Percentiles rank a stretch among this genome's conserved stretches.
Evolutionary conservation across 176 grass and related monocot species (phyloP).

Genomic region (Raddia guianensis): DNA sequence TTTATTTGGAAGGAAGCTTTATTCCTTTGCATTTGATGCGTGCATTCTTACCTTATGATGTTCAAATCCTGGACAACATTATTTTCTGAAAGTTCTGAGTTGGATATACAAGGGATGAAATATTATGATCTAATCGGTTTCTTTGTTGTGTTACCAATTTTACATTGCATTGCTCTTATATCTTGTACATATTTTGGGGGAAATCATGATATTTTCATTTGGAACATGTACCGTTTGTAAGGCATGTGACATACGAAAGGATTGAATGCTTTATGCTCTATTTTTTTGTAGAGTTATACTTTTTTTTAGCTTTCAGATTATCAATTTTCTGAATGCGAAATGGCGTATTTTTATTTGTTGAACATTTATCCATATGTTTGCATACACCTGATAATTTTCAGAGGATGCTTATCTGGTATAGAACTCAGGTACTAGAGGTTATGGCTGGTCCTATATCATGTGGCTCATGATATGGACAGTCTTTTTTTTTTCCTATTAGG

Average conservation of each 20-base stretch:
- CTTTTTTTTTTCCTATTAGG: neutral
- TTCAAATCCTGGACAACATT: neutral
- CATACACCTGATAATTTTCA: neutral
- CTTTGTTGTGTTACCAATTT: slow-evolving; percentile 9
- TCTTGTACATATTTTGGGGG: neutral
- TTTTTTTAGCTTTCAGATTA: slow-evolving; percentile 1
- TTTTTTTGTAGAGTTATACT: neutral
- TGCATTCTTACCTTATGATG: neutral
- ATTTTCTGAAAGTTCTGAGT: neutral
- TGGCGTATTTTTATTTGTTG: neutral
- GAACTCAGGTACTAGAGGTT: slow-evolving; percentile 4
- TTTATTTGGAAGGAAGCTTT: neutral
- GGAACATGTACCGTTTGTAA: slow-evolving; percentile 3
- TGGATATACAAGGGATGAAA: neutral
- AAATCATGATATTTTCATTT: neutral
- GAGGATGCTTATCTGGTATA: neutral
- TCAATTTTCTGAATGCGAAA: neutral
- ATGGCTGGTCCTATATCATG: neutral
- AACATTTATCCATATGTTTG: slow-evolving; percentile 10
- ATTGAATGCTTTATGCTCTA: neutral
- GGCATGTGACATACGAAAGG: neutral
- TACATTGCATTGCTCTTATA: neutral
- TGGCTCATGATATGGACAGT: neutral
- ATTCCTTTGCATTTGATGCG: neutral
- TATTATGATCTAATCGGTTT: neutral